A percentile compares a stretch with the other conserved stretches of the same genome.
phyloP scores from a whole-genome alignment of 2,329 filamentous ascomycete genomes.

The Fusarium begoniae region DNA sequence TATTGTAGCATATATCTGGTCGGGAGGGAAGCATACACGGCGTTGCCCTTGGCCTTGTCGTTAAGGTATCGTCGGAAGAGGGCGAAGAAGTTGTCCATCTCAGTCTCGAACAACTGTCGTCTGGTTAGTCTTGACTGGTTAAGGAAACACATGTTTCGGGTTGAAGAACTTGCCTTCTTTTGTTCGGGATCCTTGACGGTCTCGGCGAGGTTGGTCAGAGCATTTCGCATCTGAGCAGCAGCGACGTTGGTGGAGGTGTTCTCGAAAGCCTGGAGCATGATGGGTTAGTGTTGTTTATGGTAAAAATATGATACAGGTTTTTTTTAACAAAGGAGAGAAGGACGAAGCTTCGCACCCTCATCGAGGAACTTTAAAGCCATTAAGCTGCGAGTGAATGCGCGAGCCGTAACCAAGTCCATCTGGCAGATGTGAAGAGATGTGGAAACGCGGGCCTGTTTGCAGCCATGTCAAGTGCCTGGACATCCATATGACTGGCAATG shows the following conservation, averaged over 20 bases:
- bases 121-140: conserved; percentile 8
- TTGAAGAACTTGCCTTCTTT: conserved; percentile 75
- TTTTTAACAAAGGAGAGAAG: not conserved
- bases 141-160: not conserved
- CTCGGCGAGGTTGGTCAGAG: conserved; percentile 91
- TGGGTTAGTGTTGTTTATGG: conserved; percentile 39
- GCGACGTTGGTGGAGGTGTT: conserved; percentile 99
- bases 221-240: conserved; percentile 98
- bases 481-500: not conserved
- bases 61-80: conserved; percentile 98
- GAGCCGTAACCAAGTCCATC: not conserved
- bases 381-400: not conserved
- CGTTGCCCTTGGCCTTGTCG: conserved; percentile 98
- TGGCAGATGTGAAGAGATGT: not conserved
- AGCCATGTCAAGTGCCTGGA: not conserved
- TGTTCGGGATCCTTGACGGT: conserved; percentile 82
- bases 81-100: conserved; percentile 99
- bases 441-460: not conserved
- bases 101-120: conserved; percentile 87
- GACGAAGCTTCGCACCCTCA: not conserved
- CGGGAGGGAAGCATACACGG: conserved; percentile 66
- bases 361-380: not conserved
- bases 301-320: not conserved
- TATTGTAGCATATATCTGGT: not conserved
- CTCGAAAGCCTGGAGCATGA: conserved; percentile 82